A percentile compares a stretch with the other conserved stretches of the same genome.
phyloP scores from a whole-genome alignment of 106 monocot species.

The Dendrobium huoshanense region DNA sequence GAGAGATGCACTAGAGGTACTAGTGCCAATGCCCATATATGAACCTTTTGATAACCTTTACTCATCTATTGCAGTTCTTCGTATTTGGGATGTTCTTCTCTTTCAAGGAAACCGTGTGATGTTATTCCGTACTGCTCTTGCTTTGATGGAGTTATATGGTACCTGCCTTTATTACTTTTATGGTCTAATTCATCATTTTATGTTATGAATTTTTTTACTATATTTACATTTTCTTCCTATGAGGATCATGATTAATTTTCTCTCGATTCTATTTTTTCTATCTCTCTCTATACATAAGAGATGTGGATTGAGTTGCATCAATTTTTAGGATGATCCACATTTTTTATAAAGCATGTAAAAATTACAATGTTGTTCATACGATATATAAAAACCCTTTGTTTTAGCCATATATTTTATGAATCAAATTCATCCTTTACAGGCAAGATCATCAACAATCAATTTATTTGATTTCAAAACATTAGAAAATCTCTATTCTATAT shows the following conservation, averaged over 20 bases:
- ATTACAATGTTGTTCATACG: too few relatives aligned
- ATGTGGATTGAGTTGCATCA: not conserved
- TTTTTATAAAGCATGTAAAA: not conserved
- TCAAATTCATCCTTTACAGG: not conserved
- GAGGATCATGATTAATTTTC: too few relatives aligned
- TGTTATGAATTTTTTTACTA: too few relatives aligned
- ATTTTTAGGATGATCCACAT: not conserved
- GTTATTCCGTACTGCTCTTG: constrained; percentile 87
- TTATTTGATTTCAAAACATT: not conserved
- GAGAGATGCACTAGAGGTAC: not conserved
- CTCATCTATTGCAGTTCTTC: constrained; percentile 58
- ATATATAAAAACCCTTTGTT: too few relatives aligned
- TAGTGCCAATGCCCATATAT: not conserved
- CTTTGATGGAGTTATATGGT: constrained; percentile 98
- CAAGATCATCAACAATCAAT: not conserved
- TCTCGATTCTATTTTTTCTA: not conserved
- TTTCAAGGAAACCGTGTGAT: constrained; percentile 97
- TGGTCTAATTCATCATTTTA: not conserved
- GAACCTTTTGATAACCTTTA: not conserved
- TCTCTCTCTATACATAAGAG: not conserved
- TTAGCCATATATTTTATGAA: not conserved
- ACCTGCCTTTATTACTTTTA: not conserved
- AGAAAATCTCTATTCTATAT: not conserved
- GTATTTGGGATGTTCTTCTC: constrained; percentile 91
- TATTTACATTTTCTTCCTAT: too few relatives aligned